A percentile compares a stretch with the other conserved stretches of the same genome.
phyloP scores from a whole-genome alignment of 2,329 filamentous ascomycete species.

The Colletotrichum gigasporum region DNA sequence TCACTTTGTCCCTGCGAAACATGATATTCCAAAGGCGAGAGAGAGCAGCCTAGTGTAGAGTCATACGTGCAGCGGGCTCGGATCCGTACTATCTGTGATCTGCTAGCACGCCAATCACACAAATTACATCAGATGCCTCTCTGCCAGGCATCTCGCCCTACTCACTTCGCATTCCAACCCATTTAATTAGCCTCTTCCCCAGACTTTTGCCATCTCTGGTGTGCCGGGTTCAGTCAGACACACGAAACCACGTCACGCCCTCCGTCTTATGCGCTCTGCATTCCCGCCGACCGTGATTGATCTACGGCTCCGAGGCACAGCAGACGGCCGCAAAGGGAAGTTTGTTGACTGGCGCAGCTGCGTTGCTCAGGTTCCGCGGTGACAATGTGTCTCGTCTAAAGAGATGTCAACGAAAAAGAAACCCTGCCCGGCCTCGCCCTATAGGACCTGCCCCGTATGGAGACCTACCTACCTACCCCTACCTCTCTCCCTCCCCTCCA shows the following conservation, averaged over 20 bases:
- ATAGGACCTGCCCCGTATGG: not conserved
- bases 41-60: too few relatives aligned
- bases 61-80: too few relatives aligned
- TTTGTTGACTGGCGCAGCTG: too few relatives aligned
- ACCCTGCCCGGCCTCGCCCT: not conserved
- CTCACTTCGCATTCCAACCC: too few relatives aligned
- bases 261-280: not conserved
- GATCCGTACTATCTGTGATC: too few relatives aligned
- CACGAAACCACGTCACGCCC: constrained; percentile 3
- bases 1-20: not conserved
- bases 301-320: constrained; percentile 3
- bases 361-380: constrained; percentile 19
- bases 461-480: constrained; percentile 22
- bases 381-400: constrained; percentile 29
- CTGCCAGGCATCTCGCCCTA: too few relatives aligned
- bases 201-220: not conserved
- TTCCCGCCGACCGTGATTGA: not conserved
- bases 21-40: not conserved
- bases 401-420: constrained; percentile 27
- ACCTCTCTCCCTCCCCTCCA: constrained; percentile 18
- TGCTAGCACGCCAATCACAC: too few relatives aligned
- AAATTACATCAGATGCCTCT: too few relatives aligned
- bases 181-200: too few relatives aligned
- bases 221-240: too few relatives aligned
- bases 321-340: not conserved